Evolutionary conservation across 192 early-diverging fungal genomes (phyloP).

Genomic region (Coemansia reversa): DNA sequence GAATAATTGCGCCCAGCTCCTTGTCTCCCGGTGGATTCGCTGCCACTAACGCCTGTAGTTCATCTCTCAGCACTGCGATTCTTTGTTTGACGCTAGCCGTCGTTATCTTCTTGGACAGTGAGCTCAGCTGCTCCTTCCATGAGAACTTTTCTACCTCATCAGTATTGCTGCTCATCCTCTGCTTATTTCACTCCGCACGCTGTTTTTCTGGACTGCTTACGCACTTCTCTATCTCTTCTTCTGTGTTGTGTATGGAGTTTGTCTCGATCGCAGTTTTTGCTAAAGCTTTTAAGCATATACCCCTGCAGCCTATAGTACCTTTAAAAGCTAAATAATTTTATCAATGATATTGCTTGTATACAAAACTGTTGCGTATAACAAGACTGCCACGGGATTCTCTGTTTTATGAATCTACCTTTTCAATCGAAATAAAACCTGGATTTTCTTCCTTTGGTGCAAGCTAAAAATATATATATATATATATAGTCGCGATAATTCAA

Average conservation of each 20-base stretch:
- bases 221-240: background rate
- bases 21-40: conserved; percentile 38
- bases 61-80: conserved; percentile 49
- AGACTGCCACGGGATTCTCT: background rate
- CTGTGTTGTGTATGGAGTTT: background rate
- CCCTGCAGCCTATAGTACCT: background rate
- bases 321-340: background rate
- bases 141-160: conserved; percentile 25
- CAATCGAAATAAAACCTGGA: background rate
- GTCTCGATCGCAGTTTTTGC: conserved; percentile 8
- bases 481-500: background rate
- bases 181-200: background rate
- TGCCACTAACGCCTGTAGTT: conserved; percentile 36
- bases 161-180: conserved; percentile 18
- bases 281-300: background rate
- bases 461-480: background rate
- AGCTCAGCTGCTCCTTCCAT: conserved; percentile 61
- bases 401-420: background rate
- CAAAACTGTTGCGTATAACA: background rate
- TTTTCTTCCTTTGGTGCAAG: background rate
- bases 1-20: conserved; percentile 45
- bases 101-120: conserved; percentile 53
- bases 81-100: conserved; percentile 57
- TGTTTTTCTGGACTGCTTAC: background rate
- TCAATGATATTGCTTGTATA: background rate